These are phyloP conservation scores for Arabis alpina DNA, from an alignment of 345 rosid species.

Conservation along the genomic window DNA sequence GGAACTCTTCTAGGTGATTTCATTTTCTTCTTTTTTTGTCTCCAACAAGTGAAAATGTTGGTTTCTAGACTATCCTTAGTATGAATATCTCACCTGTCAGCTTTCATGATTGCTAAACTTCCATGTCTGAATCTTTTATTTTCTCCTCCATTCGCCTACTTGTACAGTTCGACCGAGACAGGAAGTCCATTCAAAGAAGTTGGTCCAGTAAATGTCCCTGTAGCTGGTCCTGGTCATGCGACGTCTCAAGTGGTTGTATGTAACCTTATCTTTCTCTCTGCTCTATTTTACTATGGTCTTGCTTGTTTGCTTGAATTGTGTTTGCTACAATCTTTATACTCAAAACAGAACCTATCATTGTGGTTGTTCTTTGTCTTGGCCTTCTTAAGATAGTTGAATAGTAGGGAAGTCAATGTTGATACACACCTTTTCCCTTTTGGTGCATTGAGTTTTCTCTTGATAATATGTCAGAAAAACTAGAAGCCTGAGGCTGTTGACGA, in stretches of 20 bases:
- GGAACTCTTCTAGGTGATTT: constrained; percentile 22
- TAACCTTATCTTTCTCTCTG: constrained; percentile 21
- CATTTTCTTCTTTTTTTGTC: neutral
- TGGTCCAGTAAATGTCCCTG: neutral
- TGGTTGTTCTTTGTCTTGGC: constrained; percentile 14
- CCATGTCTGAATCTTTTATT: constrained; percentile 1
- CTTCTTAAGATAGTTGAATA: neutral
- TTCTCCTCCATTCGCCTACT: neutral
- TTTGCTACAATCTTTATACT: constrained; percentile 16
- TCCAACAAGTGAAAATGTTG: constrained; percentile 6
- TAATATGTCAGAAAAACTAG: neutral
- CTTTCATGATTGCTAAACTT: neutral
- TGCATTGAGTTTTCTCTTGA: neutral
- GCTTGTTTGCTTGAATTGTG: constrained; percentile 10
- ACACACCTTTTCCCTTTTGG: too few relatives aligned
- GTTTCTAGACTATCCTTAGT: neutral
- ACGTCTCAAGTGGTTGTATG: constrained; percentile 30
- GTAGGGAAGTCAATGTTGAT: neutral
- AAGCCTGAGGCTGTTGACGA: constrained; percentile 13
- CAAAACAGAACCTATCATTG: constrained; percentile 1
- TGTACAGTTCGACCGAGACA: constrained; percentile 23
- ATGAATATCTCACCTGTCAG: neutral
- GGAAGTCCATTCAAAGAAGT: neutral
- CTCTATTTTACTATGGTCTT: constrained; percentile 8
- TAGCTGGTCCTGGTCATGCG: neutral